Evolutionary conservation across 306 rosid species (phyloP), one percentile per base, ranked within the genome.

Genomic region (Ceratonia siliqua): DNA sequence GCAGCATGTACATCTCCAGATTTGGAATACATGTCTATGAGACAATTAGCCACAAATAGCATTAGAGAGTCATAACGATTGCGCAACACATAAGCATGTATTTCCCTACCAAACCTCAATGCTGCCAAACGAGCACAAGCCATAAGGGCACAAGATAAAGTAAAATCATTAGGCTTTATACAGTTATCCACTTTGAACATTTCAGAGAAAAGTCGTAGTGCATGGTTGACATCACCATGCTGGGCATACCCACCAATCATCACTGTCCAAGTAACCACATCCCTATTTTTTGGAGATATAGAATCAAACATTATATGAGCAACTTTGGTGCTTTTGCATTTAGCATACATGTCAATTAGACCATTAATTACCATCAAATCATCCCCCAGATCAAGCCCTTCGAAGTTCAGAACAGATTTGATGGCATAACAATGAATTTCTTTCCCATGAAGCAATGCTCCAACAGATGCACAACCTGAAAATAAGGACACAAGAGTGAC

Each of bases 201-300:
- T 35, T 85, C 81, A 6, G 88, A 82, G 83, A 93, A 87, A 68
- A 91, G 92, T 64, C 82, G 83, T 8, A 93, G 72, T 0, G 98
- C 92, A 70, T 82, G 76, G 46, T 91, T 93, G 49, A 97, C 96
- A 86, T 93, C 97, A 8, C 92, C 92, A 73, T 87, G 90, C 62
- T 93, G 97, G 8, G 97, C 96, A 85, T 89, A 93, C 36, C 98
- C 98, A 35, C 97, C 98, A 68, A 90, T 93, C 90, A 90, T 86
- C 81, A 85, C 89, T 20, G 96, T 89, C 98, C 98, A 90, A 39
- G 92, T 89, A 72, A 91, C 98, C 79, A 91, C 98, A 73, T 83
- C 84, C 78, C 84, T 89, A 33, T 71, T 81, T 39, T 74, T 78
- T 5, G 77, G 83, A 49, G 77, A 78, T n/a, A 89, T 59, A 0